Base-by-base conservation (phyloP, 1,284 basidiomycete genomes). In the Apiotrichum siamense region DNA sequence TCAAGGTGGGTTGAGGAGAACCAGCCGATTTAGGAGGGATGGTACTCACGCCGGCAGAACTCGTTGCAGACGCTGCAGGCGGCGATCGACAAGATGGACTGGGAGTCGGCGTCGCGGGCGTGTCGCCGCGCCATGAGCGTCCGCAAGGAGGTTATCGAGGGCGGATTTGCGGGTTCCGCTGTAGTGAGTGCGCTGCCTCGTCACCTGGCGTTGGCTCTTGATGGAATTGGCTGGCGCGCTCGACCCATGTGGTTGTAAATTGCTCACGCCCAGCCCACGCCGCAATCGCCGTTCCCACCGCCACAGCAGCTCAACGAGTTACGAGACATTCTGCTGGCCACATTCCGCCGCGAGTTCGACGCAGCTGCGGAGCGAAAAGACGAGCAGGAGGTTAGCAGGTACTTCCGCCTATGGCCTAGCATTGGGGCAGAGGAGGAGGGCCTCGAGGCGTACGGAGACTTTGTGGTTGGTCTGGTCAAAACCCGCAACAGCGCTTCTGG, bases 381-480 rank as follows among this genome's bases (percentile, higher is more conserved):
- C 73, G 86, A 90, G 43, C 84, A 84, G 21, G 85, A 86, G 15
- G 96, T 91, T 2, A 93, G 85, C 59, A 83, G 93, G 7, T 98
- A 90, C 76, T 97, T 98, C 79, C 92, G 96, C 67, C 79, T 98
- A 2, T 97, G 98, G 74, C 94, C 96, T 2, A 84, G 85, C 1
- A 89, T 98, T 45, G 90, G 91, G 5, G 78, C 78, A 44, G 76
- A 79, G 49, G 77, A 80, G n/a, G 88, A 94, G 69, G 96, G 96
- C 0, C 78, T 99, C n/a, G 83, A 88, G 55, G 88, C 86, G 1
- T 99, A 99, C 74, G 87, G 90, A 0, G 81, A 84, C 17, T 98
- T 97, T 73, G 91, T 97, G 3, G 83, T 92, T 4, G 86, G 88
- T 53, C 81, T 98, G 39, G 89, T 99, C 46, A 82, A 86, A 49